These are phyloP conservation scores for Brassica carinata DNA, from an alignment of 345 rosid genomes.

Conservation along the genomic window DNA sequence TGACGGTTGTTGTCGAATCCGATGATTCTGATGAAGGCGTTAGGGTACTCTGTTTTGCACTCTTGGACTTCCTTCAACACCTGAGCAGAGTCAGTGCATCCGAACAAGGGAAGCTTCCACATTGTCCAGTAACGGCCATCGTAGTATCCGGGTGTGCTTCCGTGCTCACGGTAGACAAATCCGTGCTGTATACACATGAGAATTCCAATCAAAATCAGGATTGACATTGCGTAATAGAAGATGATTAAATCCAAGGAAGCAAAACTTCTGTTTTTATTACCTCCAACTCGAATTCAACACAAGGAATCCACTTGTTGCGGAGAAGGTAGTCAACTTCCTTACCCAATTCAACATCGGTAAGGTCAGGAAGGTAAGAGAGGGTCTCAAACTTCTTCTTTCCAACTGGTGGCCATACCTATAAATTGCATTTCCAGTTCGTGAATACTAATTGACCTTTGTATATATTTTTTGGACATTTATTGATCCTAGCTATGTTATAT, in stretches of 20 bases:
- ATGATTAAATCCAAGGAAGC: neutral
- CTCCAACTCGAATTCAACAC: neutral
- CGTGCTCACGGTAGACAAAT: neutral
- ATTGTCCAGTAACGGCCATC: neutral
- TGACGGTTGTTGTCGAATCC: neutral
- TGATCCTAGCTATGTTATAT: neutral
- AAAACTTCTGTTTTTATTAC: neutral
- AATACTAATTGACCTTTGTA: neutral
- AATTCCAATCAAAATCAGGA: neutral
- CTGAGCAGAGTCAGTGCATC: neutral
- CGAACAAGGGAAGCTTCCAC: neutral
- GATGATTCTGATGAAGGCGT: neutral
- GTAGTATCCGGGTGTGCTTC: neutral
- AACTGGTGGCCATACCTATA: conserved; percentile 24
- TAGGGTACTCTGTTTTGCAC: neutral
- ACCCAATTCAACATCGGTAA: neutral
- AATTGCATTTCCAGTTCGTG: neutral
- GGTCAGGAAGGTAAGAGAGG: conserved; percentile 1
- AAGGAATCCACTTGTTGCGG: conserved; percentile 1
- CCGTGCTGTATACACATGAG: neutral
- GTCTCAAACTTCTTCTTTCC: neutral
- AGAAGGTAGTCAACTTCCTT: neutral
- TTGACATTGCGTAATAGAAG: neutral
- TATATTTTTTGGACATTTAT: neutral
- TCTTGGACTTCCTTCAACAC: neutral